Evolutionary conservation across 495 filamentous ascomycete genomes (phyloP), one percentile per base, ranked within the genome.

Genomic region (Aspergillus hancockii): DNA sequence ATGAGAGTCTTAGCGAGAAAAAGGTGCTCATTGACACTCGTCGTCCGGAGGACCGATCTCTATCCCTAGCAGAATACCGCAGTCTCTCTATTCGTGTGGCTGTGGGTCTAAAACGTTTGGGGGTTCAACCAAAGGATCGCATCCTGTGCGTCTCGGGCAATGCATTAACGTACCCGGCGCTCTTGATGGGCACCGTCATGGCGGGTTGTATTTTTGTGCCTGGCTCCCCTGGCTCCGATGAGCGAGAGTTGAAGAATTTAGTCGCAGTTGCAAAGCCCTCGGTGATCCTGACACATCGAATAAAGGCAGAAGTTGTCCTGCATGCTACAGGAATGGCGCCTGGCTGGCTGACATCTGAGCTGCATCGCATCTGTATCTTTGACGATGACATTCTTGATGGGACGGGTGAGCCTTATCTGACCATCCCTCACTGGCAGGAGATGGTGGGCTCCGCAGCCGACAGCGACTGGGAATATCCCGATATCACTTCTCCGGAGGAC

Each of bases 121-220:
- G 47, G 1, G 47, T 50, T 4, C 21, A 22, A 14, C 18, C 47
- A 22, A 28, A 28, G 19, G 47, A 50, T 8, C 47, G 47, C 47
- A 28, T 50, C 21, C 22, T 50, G 1, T 50, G 18, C 21, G 18
- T 50, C n/a, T 25, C 47, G 13, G 14, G 19, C 47, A 50, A 50
- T 8, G 47, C 18, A 16, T 21, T 50, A 16, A 14, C 13, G 7
- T 50, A 23, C 8, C 47, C 47, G 4, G 47, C 22, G 3, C 19
- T 50, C 22, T 28, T 23, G n/a, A 50, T 50, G 47, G 47, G 47
- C 4, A 50, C 22, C 13, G 47, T 50, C 6, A 50, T 50, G 47
- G 47, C 47, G 5, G 47, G 47, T 3, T 6, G 19, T 21, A 50
- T 50, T 28, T 50, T 50, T 8, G 22, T 21, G 8, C 16, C 47